Conservation (phyloP, 1,139 yeast species). For the Yamadazyma triangularis region DNA sequence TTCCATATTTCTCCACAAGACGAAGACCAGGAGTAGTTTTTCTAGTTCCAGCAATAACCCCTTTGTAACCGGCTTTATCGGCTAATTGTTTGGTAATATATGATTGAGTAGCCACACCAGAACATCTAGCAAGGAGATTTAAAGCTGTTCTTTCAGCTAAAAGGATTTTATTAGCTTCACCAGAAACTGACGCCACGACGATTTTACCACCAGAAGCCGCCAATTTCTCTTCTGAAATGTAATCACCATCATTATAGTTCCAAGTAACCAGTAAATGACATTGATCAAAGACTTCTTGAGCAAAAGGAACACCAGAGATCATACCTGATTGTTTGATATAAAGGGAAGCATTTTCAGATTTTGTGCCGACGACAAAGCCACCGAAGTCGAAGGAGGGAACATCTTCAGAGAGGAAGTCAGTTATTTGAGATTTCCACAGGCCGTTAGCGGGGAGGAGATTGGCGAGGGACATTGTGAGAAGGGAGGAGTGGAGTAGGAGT, state of each 20-base stretch:
- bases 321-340: constrained; percentile 80
- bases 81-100: constrained; percentile 57
- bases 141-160: constrained; percentile 85
- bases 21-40: constrained; percentile 97
- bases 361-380: constrained; percentile 88
- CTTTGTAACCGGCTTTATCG: constrained; percentile 66
- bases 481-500: too few species aligned
- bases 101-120: constrained; percentile 88
- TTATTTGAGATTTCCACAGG: constrained; percentile 72
- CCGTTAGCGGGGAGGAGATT: constrained; percentile 72
- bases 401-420: constrained; percentile 77
- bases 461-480: constrained; percentile 37
- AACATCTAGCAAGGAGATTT: constrained; percentile 74
- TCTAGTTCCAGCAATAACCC: constrained; percentile 93
- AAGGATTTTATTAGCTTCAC: constrained; percentile 73
- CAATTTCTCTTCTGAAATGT: constrained; percentile 39
- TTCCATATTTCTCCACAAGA: constrained; percentile 82
- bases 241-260: constrained; percentile 67
- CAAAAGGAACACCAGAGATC: constrained; percentile 88
- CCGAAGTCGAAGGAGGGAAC: constrained; percentile 94
- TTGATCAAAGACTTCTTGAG: constrained; percentile 77
- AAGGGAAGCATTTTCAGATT: constrained; percentile 64
- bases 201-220: constrained; percentile 48
- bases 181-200: constrained; percentile 72
- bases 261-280: constrained; percentile 70